Base-by-base conservation (phyloP, 1,284 basidiomycete genomes). In the Ustilago hordei region DNA sequence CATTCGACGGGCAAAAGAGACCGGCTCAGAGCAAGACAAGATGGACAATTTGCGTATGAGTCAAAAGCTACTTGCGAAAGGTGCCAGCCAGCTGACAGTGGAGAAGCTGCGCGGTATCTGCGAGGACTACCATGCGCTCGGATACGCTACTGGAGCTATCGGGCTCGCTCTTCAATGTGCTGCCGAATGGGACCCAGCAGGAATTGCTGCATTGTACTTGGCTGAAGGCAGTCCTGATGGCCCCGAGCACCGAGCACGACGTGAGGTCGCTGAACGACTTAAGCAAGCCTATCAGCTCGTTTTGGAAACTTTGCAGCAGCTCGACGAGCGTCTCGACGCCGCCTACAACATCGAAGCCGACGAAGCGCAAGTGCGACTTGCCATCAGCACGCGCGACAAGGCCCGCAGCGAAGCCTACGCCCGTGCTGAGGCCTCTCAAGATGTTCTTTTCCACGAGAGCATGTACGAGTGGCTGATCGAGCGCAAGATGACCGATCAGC, bases 401-500 rank as follows among this genome's bases (percentile, higher is more conserved):
- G 64, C 70, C 19, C 71, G 81, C 32, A 64, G 57, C n/a, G 76
- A 73, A 8, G 80, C 79, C 4, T 83, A 84, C 23, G 70, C 69
- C 9, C 75, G 78, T 8, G 94, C 94, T 0, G 92, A 98, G 71
- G 89, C 90, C 1, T 92, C 92, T 70, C 90, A 92, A 58, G 96
- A 99, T 86, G 92, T 94, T 80, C 91, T 97, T 86, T 98, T 98
- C 89, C 95, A 99, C 87, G 95, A 92, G 45, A 92, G 92, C 54
- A 87, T 99, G 71, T 99, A 99, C 86, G 94, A 96, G 81, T 98
- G 95, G 95, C 88, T 96, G 60, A 92, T 98, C 54, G 87, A 88
- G 34, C 90, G 91, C 45, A 90, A 91, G 9, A 89, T 94, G 77
- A 92, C 93, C 17, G 94, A 98, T 84, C 92, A 95, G 85, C 88